Percentiles rank a stretch among this genome's conserved stretches.
Conservation (phyloP, 1,139 yeast species). For the Saccharomyces hybrid region DNA sequence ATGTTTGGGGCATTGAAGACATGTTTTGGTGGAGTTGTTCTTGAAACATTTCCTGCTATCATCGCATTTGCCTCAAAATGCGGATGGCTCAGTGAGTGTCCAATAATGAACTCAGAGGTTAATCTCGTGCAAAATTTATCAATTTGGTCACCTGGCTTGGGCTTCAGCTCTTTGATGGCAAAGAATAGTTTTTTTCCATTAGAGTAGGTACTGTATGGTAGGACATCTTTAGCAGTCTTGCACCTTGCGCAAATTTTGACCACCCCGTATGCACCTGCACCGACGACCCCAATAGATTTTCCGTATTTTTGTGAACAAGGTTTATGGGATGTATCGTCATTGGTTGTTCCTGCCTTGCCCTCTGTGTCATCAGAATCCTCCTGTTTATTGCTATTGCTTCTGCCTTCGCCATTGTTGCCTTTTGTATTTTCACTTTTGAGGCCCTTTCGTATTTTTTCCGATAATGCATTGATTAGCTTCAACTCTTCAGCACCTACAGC, state of each 20-base stretch:
- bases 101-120: slow-evolving; percentile 70
- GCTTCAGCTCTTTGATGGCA: slow-evolving; percentile 69
- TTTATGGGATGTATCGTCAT: slow-evolving; percentile 22
- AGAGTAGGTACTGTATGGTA: slow-evolving; percentile 21
- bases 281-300: slow-evolving; percentile 52
- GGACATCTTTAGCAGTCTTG: slow-evolving; percentile 28
- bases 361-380: slow-evolving; percentile 9
- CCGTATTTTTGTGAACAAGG: slow-evolving; percentile 47
- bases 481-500: slow-evolving; percentile 54
- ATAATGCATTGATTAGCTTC: slow-evolving; percentile 42
- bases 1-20: slow-evolving; percentile 46
- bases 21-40: background rate
- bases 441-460: slow-evolving; percentile 35
- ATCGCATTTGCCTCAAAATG: slow-evolving; percentile 13
- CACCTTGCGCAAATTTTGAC: slow-evolving; percentile 48
- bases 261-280: slow-evolving; percentile 64
- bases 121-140: slow-evolving; percentile 60
- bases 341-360: slow-evolving; percentile 1
- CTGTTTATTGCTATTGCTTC: slow-evolving; percentile 1
- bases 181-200: slow-evolving; percentile 35
- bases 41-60: background rate
- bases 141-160: slow-evolving; percentile 41
- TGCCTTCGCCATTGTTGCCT: slow-evolving; percentile 17
- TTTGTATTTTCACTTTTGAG: slow-evolving; percentile 10
- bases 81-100: slow-evolving; percentile 52